Evolutionary conservation across 345 rosid genomes (phyloP), one percentile per base, ranked within the genome.

Genomic region (Citrus unshiu): DNA sequence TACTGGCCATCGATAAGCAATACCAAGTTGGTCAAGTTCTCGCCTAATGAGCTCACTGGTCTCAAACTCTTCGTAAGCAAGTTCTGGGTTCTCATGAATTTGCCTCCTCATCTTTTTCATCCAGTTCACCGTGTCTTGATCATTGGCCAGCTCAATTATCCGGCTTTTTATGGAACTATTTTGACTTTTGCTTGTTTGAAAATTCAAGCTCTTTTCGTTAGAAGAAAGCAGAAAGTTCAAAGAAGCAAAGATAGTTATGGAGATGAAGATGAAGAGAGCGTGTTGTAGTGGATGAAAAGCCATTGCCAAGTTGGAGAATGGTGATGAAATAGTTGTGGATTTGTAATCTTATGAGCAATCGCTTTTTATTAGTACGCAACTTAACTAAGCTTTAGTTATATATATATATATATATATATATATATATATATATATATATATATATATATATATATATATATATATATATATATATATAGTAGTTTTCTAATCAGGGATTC

Each of bases 71-170:
- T 91, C 89, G 43, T 75, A 82, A 30, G 87, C 89, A 77, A 89
- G 95, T 73, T 91, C 93, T 1, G 95, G 94, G 69, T 88, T 56
- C 84, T 88, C 83, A 61, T 91, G 95, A 25, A 91, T 85, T 70
- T 77, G 73, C 82, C 95, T 83, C 86, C 94, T 83, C 4, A 83
- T 39, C 25, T 65, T 63, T 79, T 69, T 86, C 87, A 91, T 79
- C 94, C 91, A 88, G 3, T 68, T 61, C 57, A 84, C 83, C 2
- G 88, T 81, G 24, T 63, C 77, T 12, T 22, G 73, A n/a, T 82
- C 85, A 56, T 81, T 78, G 4, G 90, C 92, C 58, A 86, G 37
- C 65, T 77, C 59, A 19, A 68, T 24, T 35, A 87, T 85, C 83
- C 37, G 73, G 37, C 82, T 82, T 58, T 70, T 80, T 22, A 77